Conservation (phyloP, 352 stramenopile genomes). For the Pythium oligandrum region DNA sequence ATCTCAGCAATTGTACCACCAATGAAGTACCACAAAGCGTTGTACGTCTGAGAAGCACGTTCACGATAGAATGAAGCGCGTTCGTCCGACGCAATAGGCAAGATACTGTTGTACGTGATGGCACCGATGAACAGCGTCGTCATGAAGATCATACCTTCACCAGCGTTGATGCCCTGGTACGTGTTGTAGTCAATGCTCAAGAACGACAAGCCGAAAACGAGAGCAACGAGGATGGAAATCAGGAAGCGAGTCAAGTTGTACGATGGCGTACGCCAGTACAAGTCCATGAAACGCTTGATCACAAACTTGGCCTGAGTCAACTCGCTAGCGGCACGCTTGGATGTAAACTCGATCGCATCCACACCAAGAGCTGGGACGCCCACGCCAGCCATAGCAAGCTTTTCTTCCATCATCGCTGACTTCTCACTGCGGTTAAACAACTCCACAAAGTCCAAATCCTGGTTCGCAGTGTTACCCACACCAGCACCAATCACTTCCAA, state of each 20-base stretch:
- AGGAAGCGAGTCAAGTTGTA: slow-evolving; percentile 57
- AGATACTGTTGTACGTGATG: no score
- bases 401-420: slow-evolving; percentile 3
- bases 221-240: slow-evolving; percentile 15
- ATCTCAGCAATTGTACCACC: no score
- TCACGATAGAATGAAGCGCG: no score
- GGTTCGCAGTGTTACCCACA: no score
- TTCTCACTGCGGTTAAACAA: slow-evolving; percentile 9
- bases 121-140: no score
- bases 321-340: slow-evolving; percentile 10
- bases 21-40: no score
- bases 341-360: no score
- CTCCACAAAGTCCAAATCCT: slow-evolving; percentile 7
- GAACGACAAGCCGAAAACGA: no score
- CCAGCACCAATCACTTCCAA: slow-evolving; percentile 45
- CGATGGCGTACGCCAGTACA: slow-evolving; percentile 60
- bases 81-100: no score
- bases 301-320: slow-evolving; percentile 6
- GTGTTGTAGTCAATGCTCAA: slow-evolving; percentile 14
- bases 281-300: slow-evolving; percentile 24
- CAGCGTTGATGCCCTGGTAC: no score
- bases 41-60: no score
- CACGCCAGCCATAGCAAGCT: slow-evolving; percentile 3
- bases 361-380: slow-evolving; percentile 10
- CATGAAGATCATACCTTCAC: no score